Conservation (phyloP, 345 rosid species). For the Pelargonium nanum region DNA sequence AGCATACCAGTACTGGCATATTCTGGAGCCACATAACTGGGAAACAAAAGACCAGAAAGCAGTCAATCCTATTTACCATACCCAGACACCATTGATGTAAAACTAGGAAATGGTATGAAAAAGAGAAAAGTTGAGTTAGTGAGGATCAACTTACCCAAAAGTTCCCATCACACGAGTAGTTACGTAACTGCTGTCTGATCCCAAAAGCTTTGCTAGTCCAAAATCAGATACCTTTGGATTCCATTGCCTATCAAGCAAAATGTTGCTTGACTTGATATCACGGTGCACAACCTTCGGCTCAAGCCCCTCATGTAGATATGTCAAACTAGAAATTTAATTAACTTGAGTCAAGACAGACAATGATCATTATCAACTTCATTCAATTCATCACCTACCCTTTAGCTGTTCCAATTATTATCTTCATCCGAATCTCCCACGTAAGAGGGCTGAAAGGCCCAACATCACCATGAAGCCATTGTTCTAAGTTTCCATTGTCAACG, state of each 20-base stretch:
- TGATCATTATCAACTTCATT: background rate
- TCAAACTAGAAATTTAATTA: conserved; percentile 27
- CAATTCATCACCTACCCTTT: conserved; percentile 23
- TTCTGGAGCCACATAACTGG: conserved; percentile 90
- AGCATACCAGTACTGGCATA: conserved; percentile 98
- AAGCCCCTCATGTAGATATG: conserved; percentile 72
- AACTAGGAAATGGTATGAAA: background rate
- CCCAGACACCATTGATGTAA: background rate
- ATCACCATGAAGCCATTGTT: conserved; percentile 39
- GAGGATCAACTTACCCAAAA: conserved; percentile 48
- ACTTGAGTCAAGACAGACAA: background rate
- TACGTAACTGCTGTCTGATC: conserved; percentile 72
- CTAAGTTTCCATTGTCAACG: conserved; percentile 34
- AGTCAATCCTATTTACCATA: background rate
- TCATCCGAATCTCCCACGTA: conserved; percentile 30
- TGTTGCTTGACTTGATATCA: conserved; percentile 82
- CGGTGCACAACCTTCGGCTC: conserved; percentile 91
- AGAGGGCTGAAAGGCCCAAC: conserved; percentile 32
- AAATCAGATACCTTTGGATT: conserved; percentile 76
- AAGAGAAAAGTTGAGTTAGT: background rate
- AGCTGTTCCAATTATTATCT: conserved; percentile 30
- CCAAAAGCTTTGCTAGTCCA: conserved; percentile 84
- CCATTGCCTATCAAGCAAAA: conserved; percentile 77
- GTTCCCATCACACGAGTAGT: conserved; percentile 96
- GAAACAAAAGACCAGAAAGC: background rate